These are phyloP conservation scores for Amniculicola lignicola DNA, from an alignment of 495 filamentous ascomycete genomes.

Conservation along the genomic window DNA sequence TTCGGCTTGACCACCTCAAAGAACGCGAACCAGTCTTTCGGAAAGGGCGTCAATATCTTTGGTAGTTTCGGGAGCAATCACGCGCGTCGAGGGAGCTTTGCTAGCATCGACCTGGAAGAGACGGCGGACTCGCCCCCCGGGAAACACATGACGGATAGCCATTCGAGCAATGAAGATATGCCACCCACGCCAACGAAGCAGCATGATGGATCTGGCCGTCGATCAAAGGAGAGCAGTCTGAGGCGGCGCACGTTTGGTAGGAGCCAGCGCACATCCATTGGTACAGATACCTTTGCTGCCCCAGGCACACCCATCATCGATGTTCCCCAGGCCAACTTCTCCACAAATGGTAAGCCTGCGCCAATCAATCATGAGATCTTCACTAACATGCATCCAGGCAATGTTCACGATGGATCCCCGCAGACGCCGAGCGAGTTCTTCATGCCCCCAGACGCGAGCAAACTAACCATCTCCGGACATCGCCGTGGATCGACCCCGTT, in stretches of 20 bases:
- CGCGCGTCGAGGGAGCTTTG: conserved; percentile 67
- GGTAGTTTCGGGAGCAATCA: conserved; percentile 54
- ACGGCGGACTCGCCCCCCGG: conserved; percentile 55
- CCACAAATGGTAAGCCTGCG: conserved; percentile 12
- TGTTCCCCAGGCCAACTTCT: not conserved
- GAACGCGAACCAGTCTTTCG: conserved; percentile 57
- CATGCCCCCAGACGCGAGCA: conserved; percentile 76
- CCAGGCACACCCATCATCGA: conserved; percentile 25
- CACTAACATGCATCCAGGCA: no score
- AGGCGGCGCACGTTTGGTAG: conserved; percentile 45
- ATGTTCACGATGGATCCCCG: conserved; percentile 42
- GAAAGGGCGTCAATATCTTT: conserved; percentile 65
- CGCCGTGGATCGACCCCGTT: conserved; percentile 40
- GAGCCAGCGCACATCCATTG: conserved; percentile 42
- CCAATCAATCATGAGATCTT: no score
- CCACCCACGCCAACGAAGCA: conserved; percentile 93
- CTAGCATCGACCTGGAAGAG: conserved; percentile 76
- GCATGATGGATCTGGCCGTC: conserved; percentile 43
- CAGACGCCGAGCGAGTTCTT: conserved; percentile 75
- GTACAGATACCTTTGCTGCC: conserved; percentile 41
- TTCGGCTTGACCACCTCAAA: conserved; percentile 52
- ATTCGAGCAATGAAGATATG: conserved; percentile 66
- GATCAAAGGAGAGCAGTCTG: conserved; percentile 46
- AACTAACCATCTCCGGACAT: conserved; percentile 68
- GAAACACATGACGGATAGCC: conserved; percentile 52